Evolutionary conservation across 106 monocot species (phyloP).

Genomic region (Dendrobium chrysotoxum): DNA sequence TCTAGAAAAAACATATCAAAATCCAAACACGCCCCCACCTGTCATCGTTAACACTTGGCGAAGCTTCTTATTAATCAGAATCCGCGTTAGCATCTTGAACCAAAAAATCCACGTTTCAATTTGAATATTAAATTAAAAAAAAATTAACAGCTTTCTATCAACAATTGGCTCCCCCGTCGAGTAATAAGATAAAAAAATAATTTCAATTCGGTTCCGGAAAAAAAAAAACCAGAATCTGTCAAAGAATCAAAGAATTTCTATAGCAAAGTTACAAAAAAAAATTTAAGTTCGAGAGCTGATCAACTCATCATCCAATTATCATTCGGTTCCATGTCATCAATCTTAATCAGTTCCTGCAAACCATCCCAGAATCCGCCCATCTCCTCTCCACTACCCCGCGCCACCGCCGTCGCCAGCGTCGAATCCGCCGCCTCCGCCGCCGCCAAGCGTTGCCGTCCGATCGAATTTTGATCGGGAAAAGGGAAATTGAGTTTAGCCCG

Average conservation of each 20-base stretch:
- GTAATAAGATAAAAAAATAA: background rate
- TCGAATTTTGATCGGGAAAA: slow-evolving; percentile 3
- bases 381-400: background rate
- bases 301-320: background rate
- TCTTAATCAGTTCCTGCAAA: background rate
- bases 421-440: background rate
- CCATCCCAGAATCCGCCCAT: slow-evolving; percentile 9
- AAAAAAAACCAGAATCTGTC: too few species aligned
- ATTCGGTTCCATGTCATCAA: background rate
- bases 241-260: too few species aligned
- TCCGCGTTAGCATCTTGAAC: too few species aligned
- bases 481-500: slow-evolving; percentile 42
- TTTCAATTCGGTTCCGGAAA: background rate
- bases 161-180: too few species aligned
- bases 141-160: too few species aligned
- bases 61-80: too few species aligned
- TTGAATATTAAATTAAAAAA: too few species aligned
- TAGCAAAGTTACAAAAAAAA: too few species aligned
- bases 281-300: background rate
- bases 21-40: too few species aligned
- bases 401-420: background rate
- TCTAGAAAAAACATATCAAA: too few species aligned
- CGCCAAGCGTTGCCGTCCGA: background rate
- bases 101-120: too few species aligned
- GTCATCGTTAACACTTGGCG: too few species aligned